These are phyloP conservation scores for Aspergillus aculeatinus DNA, from an alignment of 2,329 filamentous ascomycete species.

Conservation along the genomic window DNA sequence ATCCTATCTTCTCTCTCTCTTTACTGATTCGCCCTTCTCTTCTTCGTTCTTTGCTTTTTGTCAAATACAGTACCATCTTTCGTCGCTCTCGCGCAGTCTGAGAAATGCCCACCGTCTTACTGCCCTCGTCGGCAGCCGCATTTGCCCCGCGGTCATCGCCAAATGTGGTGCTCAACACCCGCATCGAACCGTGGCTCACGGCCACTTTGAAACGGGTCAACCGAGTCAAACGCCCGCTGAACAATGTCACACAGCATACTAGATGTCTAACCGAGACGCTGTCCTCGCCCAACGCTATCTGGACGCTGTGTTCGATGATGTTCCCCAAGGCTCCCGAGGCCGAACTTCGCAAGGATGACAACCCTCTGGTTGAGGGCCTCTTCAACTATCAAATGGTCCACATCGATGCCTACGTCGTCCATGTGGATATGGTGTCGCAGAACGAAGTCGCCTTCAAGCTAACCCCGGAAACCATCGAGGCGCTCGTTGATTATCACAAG, in stretches of 20 bases:
- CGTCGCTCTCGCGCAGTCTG: constrained; percentile 55
- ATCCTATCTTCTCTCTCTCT: constrained; percentile 46
- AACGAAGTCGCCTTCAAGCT: constrained; percentile 99
- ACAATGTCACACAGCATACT: constrained; percentile 93
- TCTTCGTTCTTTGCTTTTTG: constrained; percentile 45
- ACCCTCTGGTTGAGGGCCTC: constrained; percentile 80
- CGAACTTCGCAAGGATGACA: constrained; percentile 76
- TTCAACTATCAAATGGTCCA: constrained; percentile 93
- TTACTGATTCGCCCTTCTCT: constrained; percentile 35
- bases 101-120: constrained; percentile 84
- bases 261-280: constrained; percentile 93
- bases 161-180: constrained; percentile 89
- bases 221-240: constrained; percentile 91
- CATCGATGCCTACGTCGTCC: constrained; percentile 95
- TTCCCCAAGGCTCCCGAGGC: constrained; percentile 83
- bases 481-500: constrained; percentile 93
- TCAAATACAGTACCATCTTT: constrained; percentile 31
- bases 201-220: constrained; percentile 96
- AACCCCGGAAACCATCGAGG: constrained; percentile 88
- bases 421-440: constrained; percentile 97
- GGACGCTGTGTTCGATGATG: constrained; percentile 92
- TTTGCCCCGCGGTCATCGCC: constrained; percentile 93
- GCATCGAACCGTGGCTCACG: constrained; percentile 95
- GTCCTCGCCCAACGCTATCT: constrained; percentile 85
- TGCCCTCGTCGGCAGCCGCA: constrained; percentile 92